phyloP scores from a whole-genome alignment of 176 grass and related monocot species.

The Carex pumila region DNA sequence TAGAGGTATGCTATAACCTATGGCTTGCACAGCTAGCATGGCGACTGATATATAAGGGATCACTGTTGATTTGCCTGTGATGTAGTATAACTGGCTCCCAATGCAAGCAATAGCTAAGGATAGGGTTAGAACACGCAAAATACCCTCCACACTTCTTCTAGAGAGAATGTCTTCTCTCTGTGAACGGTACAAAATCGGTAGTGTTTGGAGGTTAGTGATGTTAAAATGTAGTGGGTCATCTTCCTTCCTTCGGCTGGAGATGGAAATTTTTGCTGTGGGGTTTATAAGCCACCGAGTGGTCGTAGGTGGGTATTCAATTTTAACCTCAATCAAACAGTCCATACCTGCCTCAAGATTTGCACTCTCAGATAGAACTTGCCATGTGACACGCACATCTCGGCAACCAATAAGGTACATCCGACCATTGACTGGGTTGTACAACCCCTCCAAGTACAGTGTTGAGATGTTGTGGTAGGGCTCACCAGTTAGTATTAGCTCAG shows the following conservation, averaged over 20 bases:
- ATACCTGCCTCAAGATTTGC: conserved; percentile 36
- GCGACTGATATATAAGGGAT: conserved; percentile 68
- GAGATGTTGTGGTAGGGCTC: conserved; percentile 16
- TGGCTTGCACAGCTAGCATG: conserved; percentile 76
- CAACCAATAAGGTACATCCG: conserved; percentile 83
- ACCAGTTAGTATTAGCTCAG: conserved; percentile 17
- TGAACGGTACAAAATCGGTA: conserved; percentile 55
- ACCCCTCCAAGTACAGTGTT: conserved; percentile 55
- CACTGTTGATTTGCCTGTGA: conserved; percentile 41
- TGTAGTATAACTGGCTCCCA: conserved; percentile 62
- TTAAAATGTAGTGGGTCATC: conserved; percentile 50
- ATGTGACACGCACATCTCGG: conserved; percentile 37
- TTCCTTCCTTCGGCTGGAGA: conserved; percentile 45
- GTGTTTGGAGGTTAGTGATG: conserved; percentile 46
- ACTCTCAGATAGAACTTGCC: conserved; percentile 22
- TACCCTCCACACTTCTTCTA: conserved; percentile 63
- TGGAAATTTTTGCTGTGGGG: conserved; percentile 47
- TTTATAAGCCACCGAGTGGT: conserved; percentile 77
- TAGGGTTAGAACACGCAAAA: conserved; percentile 65
- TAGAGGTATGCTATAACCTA: conserved; percentile 73
- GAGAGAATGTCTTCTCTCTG: conserved; percentile 78
- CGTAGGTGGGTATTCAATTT: conserved; percentile 74
- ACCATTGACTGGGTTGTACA: conserved; percentile 73
- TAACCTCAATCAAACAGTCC: conserved; percentile 84
- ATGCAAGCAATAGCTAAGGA: conserved; percentile 43